A percentile compares a stretch with the other conserved stretches of the same genome.
Conservation (phyloP, 2,329 filamentous ascomycete genomes). For the Colletotrichum sansevieriae region DNA sequence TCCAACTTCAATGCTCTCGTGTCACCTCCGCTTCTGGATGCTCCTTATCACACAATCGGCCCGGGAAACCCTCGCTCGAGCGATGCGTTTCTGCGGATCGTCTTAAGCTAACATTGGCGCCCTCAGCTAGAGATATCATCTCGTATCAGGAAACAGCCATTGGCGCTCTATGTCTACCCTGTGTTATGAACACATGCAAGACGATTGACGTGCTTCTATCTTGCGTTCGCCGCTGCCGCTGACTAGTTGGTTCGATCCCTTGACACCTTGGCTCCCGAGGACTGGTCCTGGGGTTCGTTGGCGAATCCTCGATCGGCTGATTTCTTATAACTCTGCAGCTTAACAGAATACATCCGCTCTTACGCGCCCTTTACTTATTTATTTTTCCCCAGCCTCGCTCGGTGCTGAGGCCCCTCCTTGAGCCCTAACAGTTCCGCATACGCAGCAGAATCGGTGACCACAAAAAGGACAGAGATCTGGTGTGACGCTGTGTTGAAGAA, state of each 20-base stretch:
- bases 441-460: conserved; percentile 11
- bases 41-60: background rate
- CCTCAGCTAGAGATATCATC: conserved; percentile 33
- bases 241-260: conserved; percentile 32
- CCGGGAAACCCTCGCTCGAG: background rate
- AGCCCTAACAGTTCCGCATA: conserved; percentile 23
- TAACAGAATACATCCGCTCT: conserved; percentile 14
- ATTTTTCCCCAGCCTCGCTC: conserved; percentile 7
- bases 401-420: conserved; percentile 6
- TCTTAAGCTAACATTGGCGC: conserved; percentile 16
- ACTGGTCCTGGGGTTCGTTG: conserved; percentile 19
- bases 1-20: conserved; percentile 28
- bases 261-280: conserved; percentile 30
- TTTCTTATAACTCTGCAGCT: conserved; percentile 26
- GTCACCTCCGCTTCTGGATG: conserved; percentile 19
- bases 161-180: conserved; percentile 39
- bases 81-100: conserved; percentile 5
- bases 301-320: conserved; percentile 28
- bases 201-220: conserved; percentile 33
- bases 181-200: conserved; percentile 37
- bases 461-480: conserved; percentile 29
- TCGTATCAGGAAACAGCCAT: conserved; percentile 30
- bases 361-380: background rate
- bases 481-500: conserved; percentile 40
- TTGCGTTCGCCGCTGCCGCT: conserved; percentile 28